Percentiles rank a stretch among this genome's conserved stretches.
These are phyloP conservation scores for Limonium bicolor DNA, from an alignment of 148 eudicot genomes.

Conservation along the genomic window DNA sequence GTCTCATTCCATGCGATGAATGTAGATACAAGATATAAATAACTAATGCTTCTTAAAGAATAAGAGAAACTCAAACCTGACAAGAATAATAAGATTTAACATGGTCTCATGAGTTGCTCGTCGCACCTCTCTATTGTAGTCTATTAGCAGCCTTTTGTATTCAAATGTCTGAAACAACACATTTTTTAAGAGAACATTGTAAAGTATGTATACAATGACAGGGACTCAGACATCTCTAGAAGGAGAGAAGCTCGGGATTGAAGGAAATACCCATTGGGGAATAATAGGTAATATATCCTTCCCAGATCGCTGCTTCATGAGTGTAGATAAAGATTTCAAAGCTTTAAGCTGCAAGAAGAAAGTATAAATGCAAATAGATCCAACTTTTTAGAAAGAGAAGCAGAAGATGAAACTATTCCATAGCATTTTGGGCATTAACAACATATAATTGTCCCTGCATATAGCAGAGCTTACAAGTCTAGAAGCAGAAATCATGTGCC, in stretches of 20 bases:
- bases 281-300: conserved; percentile 55
- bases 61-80: conserved; percentile 37
- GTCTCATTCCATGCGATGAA: neutral
- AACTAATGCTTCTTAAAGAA: neutral
- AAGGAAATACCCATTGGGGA: conserved; percentile 98
- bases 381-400: too few relatives aligned
- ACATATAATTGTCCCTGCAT: too few relatives aligned
- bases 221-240: neutral
- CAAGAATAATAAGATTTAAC: conserved; percentile 50
- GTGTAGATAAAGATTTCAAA: conserved; percentile 44
- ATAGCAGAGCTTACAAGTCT: too few relatives aligned
- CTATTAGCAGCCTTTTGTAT: conserved; percentile 83
- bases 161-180: conserved; percentile 66
- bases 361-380: neutral
- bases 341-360: conserved; percentile 68
- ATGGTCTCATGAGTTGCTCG: conserved; percentile 87
- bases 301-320: conserved; percentile 62
- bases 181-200: neutral
- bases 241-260: conserved; percentile 10
- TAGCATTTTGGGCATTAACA: too few relatives aligned
- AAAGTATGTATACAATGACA: too few relatives aligned
- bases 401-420: too few relatives aligned
- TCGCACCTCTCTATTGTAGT: conserved; percentile 87
- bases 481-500: too few relatives aligned
- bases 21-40: neutral